Evolutionary conservation across 305 asterid genomes (phyloP), one percentile per base, ranked within the genome.

Genomic region (Fraxinus xanthoxyloides): DNA sequence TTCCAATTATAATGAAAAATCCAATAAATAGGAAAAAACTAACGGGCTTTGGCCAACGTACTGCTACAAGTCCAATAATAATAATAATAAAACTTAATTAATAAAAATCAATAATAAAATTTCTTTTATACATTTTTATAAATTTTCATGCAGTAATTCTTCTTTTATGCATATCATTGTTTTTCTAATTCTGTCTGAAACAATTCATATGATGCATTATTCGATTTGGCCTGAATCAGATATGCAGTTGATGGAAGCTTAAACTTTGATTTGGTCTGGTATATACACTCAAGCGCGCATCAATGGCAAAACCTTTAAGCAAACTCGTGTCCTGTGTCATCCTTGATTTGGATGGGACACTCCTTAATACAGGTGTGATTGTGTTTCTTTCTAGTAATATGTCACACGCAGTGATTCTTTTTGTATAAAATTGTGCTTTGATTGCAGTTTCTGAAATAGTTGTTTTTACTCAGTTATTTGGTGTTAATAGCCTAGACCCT

Each of bases 291-390:
- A 38, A 8, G 24, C 65, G 34, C 87, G 30, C 86, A 84, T 77
- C 88, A 76, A 86, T 90, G 88, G 34, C 36, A 67, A 67, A 82
- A 73, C 79, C 92, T 79, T 75, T 89, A 59, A 91, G 86, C 88
- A 92, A 92, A 91, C 91, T 93, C 9, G 92, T 87, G 31, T 85
- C 94, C 26, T 87, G 97, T 77, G 97, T 94, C 80, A 91, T 95
- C 85, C 91, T 95, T 84, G 99, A 94, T 90, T 90, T 95, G 91
- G 99, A 95, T 84, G 99, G 98, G 76, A 92, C 97, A 51, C 96
- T 95, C 84, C 89, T 95, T 77, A 94, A 94, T 84, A 95, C 99
- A 85, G 98, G 97, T 95, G 77, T 40, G 85, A 10, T 86, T 75
- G 12, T 87, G 61, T 77, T 76, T 75, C 82, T 26, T 67, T 70